Evolutionary conservation across 2,329 filamentous ascomycete genomes (phyloP), one percentile per base, ranked within the genome.

Genomic region (Diplocarpon rosae): DNA sequence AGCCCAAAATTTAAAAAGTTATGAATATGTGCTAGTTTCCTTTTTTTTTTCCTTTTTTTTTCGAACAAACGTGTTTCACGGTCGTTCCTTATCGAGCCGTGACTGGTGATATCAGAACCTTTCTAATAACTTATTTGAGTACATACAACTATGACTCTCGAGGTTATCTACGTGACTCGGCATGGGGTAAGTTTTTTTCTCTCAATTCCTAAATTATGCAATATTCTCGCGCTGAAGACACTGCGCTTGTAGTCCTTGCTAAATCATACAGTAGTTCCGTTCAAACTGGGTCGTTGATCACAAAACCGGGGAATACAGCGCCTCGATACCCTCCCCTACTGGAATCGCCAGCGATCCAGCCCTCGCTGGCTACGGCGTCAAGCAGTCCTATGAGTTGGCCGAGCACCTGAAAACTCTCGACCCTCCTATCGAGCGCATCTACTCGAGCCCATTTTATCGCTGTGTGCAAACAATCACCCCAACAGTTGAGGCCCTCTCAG

Each of bases 231-330:
- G 37, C 45, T 48, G 20, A 24, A 24, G 7, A 24, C 7, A 24
- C 20, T 24, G 20, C 20, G 20, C 20, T 45, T 47, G 46, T 47
- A 17, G 13, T 5, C 15, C 14, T 17, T 11, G 10, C 15, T 15
- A 35, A 37, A 47, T 34, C 42, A 30, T 3, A 33, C 30, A 28
- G 7, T 63, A 93, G 89, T 95, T 94, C 65, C 87, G 92, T 51
- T 82, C 85, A 52, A 88, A 84, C 62, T 96, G 89, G 87, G 77
- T 78, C 35, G 85, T 96, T 49, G 81, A 96, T 65, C 78, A 80
- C 37, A 68, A 73, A 49, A 90, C 85, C 31, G 90, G 92, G 42
- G 73, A 72, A 55, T 96, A 96, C 69, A 75, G 73, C 43, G 70
- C 83, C 17, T 71, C 71, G 47, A 78, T 92, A 53, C 78, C 73